phyloP scores from a whole-genome alignment of 176 grass and related monocot species.

The Thalia dealbata region DNA sequence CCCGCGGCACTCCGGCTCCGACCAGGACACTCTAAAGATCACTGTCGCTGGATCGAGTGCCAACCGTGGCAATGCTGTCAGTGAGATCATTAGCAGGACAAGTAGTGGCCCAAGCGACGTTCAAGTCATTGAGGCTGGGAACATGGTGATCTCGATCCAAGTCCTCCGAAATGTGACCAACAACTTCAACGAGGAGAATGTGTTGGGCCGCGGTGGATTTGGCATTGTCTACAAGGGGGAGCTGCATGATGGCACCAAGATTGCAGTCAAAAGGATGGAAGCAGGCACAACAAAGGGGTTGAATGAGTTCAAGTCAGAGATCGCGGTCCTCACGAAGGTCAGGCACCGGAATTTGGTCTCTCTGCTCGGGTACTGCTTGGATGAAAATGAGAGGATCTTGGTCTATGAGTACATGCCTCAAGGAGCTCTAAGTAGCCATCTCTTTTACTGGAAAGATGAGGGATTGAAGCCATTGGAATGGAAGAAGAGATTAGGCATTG shows the following conservation, averaged over 20 bases:
- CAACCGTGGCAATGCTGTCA: conserved; percentile 34
- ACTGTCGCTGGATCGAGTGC: conserved; percentile 41
- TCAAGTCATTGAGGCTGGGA: conserved; percentile 77
- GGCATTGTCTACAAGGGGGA: conserved; percentile 92
- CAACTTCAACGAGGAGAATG: conserved; percentile 83
- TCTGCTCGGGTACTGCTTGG: conserved; percentile 79
- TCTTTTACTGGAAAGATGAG: conserved; percentile 66
- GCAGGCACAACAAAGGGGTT: conserved; percentile 77
- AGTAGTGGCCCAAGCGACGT: conserved; percentile 49
- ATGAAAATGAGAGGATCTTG: conserved; percentile 83
- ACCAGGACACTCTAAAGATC: conserved; percentile 72
- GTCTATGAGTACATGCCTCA: conserved; percentile 99
- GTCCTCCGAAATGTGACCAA: conserved; percentile 93
- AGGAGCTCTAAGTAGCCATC: conserved; percentile 57
- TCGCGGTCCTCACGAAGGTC: conserved; percentile 81
- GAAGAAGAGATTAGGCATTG: conserved; percentile 81
- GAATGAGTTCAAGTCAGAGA: conserved; percentile 90
- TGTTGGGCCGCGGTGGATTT: conserved; percentile 78
- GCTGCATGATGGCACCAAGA: conserved; percentile 90
- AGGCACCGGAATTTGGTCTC: conserved; percentile 87
- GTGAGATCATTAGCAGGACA: conserved; percentile 36
- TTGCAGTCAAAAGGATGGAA: conserved; percentile 93
- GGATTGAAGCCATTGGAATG: conserved; percentile 68
- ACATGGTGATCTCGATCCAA: conserved; percentile 97
- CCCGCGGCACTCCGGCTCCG: conserved; percentile 64